Percentiles rank a stretch among this genome's conserved stretches.
Evolutionary conservation across 169 alveolate species (phyloP).

Genomic region (Plasmodium vinckei): DNA sequence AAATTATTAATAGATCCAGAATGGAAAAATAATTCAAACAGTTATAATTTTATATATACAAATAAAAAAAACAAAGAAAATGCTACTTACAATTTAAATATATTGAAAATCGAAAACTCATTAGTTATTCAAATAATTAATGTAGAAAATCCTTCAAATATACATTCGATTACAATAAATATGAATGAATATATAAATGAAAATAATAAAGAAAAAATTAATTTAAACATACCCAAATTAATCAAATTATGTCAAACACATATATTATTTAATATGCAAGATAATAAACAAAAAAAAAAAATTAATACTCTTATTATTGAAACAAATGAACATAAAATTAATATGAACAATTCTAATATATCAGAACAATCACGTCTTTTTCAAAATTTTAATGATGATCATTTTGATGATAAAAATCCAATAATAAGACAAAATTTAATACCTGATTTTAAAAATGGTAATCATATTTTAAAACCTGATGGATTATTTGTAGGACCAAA

Average conservation of each 20-base stretch:
- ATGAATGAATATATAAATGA: slow-evolving; percentile 40
- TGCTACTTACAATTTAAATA: slow-evolving; percentile 42
- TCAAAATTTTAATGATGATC: slow-evolving; percentile 23
- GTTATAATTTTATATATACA: slow-evolving; percentile 47
- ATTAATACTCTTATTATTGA: slow-evolving; percentile 6
- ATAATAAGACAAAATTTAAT: neutral
- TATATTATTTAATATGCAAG: slow-evolving; percentile 34
- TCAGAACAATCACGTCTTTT: neutral
- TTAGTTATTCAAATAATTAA: slow-evolving; percentile 56
- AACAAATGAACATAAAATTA: slow-evolving; percentile 2
- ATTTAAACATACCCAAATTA: slow-evolving; percentile 21
- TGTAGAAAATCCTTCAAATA: slow-evolving; percentile 20
- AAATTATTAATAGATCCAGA: slow-evolving; percentile 70
- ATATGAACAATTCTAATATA: neutral
- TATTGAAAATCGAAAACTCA: slow-evolving; percentile 58
- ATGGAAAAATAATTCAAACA: slow-evolving; percentile 53
- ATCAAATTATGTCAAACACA: slow-evolving; percentile 35
- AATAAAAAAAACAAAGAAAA: slow-evolving; percentile 7
- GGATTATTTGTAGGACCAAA: slow-evolving; percentile 86
- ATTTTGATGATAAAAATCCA: slow-evolving; percentile 73
- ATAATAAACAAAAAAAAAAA: neutral
- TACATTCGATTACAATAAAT: slow-evolving; percentile 51
- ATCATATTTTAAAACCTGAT: slow-evolving; percentile 78
- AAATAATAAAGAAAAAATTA: neutral
- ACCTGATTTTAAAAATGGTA: slow-evolving; percentile 13